phyloP scores from a whole-genome alignment of 768 basidiomycete genomes.

The Candolleomyces aberdarensis region DNA sequence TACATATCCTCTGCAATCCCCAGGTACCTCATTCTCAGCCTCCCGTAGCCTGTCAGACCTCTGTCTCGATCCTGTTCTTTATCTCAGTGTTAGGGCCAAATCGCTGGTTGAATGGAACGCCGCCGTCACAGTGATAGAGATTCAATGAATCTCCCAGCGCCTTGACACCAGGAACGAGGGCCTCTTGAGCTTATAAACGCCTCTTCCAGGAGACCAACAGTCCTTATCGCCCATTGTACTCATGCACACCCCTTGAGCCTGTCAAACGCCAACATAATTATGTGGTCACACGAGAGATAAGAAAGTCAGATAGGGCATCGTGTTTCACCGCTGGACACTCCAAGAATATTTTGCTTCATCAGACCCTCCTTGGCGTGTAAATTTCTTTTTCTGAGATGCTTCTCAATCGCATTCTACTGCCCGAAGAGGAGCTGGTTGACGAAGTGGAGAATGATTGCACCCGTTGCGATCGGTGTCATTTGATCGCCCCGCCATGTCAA shows the following conservation, averaged over 20 bases:
- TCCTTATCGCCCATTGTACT: neutral
- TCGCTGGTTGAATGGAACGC: neutral
- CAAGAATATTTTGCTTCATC: neutral
- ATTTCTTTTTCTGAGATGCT: no score
- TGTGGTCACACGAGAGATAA: neutral
- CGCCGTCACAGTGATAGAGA: neutral
- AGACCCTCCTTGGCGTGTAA: neutral
- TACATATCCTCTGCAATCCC: no score
- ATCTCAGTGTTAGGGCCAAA: neutral
- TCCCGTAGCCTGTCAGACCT: neutral
- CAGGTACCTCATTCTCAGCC: no score
- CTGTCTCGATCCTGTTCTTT: neutral
- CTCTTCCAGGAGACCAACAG: neutral
- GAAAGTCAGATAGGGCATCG: neutral
- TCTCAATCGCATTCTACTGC: no score
- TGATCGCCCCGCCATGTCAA: neutral
- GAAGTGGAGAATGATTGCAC: no score
- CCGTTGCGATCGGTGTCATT: neutral
- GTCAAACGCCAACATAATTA: neutral
- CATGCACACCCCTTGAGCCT: neutral
- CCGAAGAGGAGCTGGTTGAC: no score
- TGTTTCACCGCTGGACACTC: neutral
- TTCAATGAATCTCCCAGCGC: neutral
- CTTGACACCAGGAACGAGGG: neutral
- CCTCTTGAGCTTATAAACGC: neutral